Percentiles rank a stretch among this genome's conserved stretches.
These are phyloP conservation scores for Quercus bicolor DNA, from an alignment of 306 rosid species.

Conservation along the genomic window DNA sequence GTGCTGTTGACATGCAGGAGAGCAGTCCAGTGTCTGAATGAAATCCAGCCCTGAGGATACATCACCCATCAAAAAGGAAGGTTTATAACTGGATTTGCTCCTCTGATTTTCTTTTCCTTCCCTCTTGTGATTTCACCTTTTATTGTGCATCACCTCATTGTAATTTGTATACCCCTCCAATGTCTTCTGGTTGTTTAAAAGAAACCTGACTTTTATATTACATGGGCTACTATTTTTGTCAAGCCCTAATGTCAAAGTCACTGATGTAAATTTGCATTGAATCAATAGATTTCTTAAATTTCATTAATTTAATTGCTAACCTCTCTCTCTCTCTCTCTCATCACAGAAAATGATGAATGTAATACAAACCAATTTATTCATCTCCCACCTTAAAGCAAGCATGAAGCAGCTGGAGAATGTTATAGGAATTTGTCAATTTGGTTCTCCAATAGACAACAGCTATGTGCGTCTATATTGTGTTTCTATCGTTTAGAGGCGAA, in stretches of 20 bases:
- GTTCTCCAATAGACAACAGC: too few species aligned
- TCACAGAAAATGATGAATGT: not conserved
- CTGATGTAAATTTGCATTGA: constrained; percentile 1
- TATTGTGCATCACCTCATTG: not conserved
- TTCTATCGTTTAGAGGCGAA: too few species aligned
- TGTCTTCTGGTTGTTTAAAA: not conserved
- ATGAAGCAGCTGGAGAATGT: too few species aligned
- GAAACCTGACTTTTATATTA: not conserved
- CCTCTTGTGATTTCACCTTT: not conserved
- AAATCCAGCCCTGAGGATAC: not conserved
- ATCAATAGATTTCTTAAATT: not conserved
- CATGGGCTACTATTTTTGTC: constrained; percentile 1
- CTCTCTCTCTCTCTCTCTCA: too few species aligned
- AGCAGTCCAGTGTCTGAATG: constrained; percentile 38
- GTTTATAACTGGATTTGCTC: not conserved
- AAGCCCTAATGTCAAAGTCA: constrained; percentile 3
- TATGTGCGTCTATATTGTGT: too few species aligned
- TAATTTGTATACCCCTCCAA: not conserved
- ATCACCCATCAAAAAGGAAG: not conserved
- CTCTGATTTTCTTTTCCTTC: not conserved
- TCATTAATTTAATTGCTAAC: not conserved
- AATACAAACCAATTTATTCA: not conserved
- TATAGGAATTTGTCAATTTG: too few species aligned
- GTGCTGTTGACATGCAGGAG: constrained; percentile 61
- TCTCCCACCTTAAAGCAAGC: not conserved